Conservation (phyloP, 805 yeast species). For the Danielia reshetovae region DNA sequence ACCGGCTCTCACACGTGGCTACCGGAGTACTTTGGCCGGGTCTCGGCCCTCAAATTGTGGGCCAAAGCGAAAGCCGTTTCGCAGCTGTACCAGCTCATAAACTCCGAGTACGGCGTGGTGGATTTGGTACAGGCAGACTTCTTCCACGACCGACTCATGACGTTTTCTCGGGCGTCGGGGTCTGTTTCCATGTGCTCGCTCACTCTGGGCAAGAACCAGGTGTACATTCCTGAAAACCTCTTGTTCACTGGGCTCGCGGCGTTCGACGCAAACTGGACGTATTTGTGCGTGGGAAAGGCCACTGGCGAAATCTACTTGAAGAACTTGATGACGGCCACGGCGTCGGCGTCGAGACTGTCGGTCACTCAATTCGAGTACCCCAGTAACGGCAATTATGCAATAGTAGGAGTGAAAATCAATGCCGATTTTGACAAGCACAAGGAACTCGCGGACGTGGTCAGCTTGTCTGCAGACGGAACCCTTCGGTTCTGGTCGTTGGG, state of each 20-base stretch:
- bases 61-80: constrained; percentile 28
- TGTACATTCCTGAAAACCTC: constrained; percentile 33
- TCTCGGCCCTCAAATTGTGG: constrained; percentile 35
- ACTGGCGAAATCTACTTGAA: constrained; percentile 29
- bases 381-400: constrained; percentile 7
- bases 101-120: constrained; percentile 23
- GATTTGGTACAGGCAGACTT: constrained; percentile 25
- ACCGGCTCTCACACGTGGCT: constrained; percentile 45
- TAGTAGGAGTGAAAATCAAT: constrained; percentile 19
- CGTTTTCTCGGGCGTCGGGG: constrained; percentile 25
- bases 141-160: constrained; percentile 20
- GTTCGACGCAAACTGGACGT: constrained; percentile 29
- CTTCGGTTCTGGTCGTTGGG: constrained; percentile 24
- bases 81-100: constrained; percentile 26
- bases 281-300: constrained; percentile 25
- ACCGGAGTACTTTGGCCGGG: constrained; percentile 42
- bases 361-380: constrained; percentile 6
- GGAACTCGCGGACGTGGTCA: constrained; percentile 23
- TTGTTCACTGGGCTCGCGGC: constrained; percentile 15
- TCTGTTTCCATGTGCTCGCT: constrained; percentile 29
- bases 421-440: constrained; percentile 20
- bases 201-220: constrained; percentile 34
- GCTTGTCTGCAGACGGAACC: constrained; percentile 21
- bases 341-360: constrained; percentile 23
- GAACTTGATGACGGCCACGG: constrained; percentile 31